phyloP scores from a whole-genome alignment of 805 yeast genomes.

The Zygosaccharomyces bisporus region DNA sequence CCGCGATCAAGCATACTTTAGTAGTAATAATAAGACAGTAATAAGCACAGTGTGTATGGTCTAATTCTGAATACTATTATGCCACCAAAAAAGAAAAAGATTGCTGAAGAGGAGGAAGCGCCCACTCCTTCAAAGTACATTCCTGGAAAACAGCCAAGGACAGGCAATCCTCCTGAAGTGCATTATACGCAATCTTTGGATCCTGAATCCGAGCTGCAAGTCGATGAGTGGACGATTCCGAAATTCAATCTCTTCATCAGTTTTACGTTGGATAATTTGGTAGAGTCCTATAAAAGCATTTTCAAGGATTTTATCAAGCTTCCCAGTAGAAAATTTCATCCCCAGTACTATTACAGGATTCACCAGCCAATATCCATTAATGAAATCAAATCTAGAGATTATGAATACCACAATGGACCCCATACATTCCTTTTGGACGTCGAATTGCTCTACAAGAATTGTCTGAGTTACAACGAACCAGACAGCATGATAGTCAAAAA shows the following conservation, averaged over 20 bases:
- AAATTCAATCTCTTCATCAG: conserved; percentile 31
- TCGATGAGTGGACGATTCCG: conserved; percentile 34
- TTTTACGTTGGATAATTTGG: conserved; percentile 30
- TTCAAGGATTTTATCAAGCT: conserved; percentile 59
- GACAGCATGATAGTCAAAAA: conserved; percentile 63
- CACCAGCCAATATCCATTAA: conserved; percentile 63
- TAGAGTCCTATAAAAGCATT: conserved; percentile 28
- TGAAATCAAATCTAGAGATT: conserved; percentile 50
- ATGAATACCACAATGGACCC: conserved; percentile 30
- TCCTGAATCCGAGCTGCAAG: conserved; percentile 33
- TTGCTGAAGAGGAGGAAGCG: conserved; percentile 14
- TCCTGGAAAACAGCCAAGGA: conserved; percentile 36
- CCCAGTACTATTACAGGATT: conserved; percentile 72
- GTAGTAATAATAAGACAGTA: background rate
- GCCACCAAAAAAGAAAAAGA: conserved; percentile 26
- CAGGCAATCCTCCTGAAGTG: conserved; percentile 20
- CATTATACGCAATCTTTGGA: conserved; percentile 30
- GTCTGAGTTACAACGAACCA: conserved; percentile 66
- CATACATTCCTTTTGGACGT: conserved; percentile 56
- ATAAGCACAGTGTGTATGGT: no score
- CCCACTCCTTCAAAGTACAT: conserved; percentile 21
- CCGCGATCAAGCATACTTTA: background rate
- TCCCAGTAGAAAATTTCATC: conserved; percentile 70
- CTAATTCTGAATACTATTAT: no score
- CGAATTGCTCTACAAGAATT: conserved; percentile 64